These are phyloP conservation scores for Hamamelis virginiana DNA, from an alignment of 164 flowering plant species.

Conservation along the genomic window DNA sequence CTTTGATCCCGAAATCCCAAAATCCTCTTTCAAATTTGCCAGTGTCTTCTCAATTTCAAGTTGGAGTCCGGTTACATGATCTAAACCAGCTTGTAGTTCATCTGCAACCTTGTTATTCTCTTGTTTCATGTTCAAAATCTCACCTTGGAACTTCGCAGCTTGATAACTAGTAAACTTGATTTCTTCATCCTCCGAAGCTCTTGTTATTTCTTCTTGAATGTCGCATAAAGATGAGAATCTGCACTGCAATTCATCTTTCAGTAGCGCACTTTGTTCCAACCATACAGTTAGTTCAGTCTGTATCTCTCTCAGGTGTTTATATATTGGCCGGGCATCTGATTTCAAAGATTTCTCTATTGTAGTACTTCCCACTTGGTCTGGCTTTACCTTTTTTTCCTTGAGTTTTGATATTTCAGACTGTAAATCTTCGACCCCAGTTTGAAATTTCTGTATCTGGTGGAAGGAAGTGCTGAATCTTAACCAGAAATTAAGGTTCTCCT, in stretches of 20 bases:
- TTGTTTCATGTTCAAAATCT: constrained; percentile 84
- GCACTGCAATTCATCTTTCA: constrained; percentile 57
- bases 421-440: constrained; percentile 46
- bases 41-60: constrained; percentile 56
- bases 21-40: constrained; percentile 45
- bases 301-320: constrained; percentile 60
- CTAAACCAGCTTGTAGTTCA: constrained; percentile 72
- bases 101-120: constrained; percentile 82
- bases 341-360: constrained; percentile 20
- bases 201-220: constrained; percentile 62
- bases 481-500: constrained; percentile 74
- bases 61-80: constrained; percentile 52
- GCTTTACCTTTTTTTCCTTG: constrained; percentile 28
- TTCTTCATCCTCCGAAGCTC: constrained; percentile 46
- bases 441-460: constrained; percentile 61
- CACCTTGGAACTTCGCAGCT: constrained; percentile 90
- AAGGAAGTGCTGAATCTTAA: constrained; percentile 59
- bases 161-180: constrained; percentile 58
- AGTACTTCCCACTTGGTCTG: constrained; percentile 34
- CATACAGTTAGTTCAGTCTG: constrained; percentile 60
- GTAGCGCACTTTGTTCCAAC: constrained; percentile 49
- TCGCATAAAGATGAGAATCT: constrained; percentile 55
- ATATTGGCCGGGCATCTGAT: constrained; percentile 58
- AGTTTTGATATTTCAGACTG: constrained; percentile 42
- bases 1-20: constrained; percentile 40